A percentile compares a stretch with the other conserved stretches of the same genome.
Conservation (phyloP, 371 early-diverging fungal species). For the Mortierella sp. region DNA sequence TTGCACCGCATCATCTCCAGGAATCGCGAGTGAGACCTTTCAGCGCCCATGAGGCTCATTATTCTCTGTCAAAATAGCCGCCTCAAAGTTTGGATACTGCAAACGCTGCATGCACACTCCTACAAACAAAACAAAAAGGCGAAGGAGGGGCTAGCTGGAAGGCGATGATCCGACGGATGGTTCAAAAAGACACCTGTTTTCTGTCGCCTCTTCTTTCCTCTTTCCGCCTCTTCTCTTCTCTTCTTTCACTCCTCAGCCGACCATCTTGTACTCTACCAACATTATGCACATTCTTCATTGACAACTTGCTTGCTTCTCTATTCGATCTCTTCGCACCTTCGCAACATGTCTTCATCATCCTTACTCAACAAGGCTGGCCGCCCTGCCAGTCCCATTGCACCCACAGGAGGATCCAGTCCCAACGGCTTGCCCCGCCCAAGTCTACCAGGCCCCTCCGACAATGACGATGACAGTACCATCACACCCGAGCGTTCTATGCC, state of each 20-base stretch:
- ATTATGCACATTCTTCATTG: no score
- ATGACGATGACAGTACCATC: constrained; percentile 8
- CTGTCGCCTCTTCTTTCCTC: not conserved
- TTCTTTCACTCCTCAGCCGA: not conserved
- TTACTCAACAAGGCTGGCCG: not conserved
- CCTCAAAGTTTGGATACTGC: no score
- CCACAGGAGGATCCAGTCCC: not conserved
- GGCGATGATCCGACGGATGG: not conserved
- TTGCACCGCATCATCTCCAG: no score
- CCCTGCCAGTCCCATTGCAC: constrained; percentile 11
- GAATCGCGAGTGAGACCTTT: no score
- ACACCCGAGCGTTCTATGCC: not conserved
- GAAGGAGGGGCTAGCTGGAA: not conserved
- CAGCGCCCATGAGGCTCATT: no score
- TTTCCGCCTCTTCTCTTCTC: not conserved
- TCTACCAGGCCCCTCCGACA: constrained; percentile 1
- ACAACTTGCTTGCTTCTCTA: no score
- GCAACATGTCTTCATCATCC: no score
- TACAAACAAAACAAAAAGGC: not conserved
- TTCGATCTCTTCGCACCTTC: no score
- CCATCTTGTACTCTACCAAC: not conserved
- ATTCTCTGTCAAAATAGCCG: not conserved
- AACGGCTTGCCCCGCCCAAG: constrained; percentile 14
- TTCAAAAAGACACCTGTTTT: constrained; percentile 11
- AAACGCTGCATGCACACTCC: not conserved